phyloP scores from a whole-genome alignment of 148 eudicot genomes.

The Hydrangea macrophylla region DNA sequence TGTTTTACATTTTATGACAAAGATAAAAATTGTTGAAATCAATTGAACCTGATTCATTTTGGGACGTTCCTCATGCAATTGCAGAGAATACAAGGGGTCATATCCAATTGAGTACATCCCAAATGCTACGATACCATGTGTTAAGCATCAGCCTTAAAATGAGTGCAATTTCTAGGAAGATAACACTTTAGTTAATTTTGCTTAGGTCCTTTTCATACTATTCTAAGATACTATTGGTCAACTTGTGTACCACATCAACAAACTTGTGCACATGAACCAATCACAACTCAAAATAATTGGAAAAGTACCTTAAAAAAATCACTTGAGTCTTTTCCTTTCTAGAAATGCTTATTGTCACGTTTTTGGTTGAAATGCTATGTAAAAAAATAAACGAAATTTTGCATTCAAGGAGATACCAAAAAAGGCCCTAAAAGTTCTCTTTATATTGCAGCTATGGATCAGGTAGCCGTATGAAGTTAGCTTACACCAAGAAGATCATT shows the following conservation, averaged over 20 bases:
- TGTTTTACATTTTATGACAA: too few relatives aligned
- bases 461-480: constrained; percentile 62
- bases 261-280: too few relatives aligned
- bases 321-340: too few relatives aligned
- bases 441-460: constrained; percentile 48
- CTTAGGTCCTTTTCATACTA: too few relatives aligned
- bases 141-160: constrained; percentile 84
- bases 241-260: too few relatives aligned
- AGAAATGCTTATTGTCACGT: constrained; percentile 93
- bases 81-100: constrained; percentile 79
- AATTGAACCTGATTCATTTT: not conserved
- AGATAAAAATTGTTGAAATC: too few relatives aligned
- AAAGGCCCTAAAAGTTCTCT: not conserved
- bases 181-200: too few relatives aligned
- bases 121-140: constrained; percentile 82
- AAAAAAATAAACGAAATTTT: constrained; percentile 50
- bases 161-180: constrained; percentile 81
- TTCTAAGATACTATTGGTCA: too few relatives aligned
- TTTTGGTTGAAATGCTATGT: constrained; percentile 80
- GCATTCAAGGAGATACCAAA: not conserved
- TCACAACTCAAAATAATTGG: too few relatives aligned
- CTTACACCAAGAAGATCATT: constrained; percentile 66
- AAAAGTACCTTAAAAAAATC: too few relatives aligned
- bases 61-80: not conserved
- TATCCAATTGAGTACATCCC: constrained; percentile 92